Conservation (phyloP, 2,329 filamentous ascomycete species). For the Drechslerella stenobrocha region DNA sequence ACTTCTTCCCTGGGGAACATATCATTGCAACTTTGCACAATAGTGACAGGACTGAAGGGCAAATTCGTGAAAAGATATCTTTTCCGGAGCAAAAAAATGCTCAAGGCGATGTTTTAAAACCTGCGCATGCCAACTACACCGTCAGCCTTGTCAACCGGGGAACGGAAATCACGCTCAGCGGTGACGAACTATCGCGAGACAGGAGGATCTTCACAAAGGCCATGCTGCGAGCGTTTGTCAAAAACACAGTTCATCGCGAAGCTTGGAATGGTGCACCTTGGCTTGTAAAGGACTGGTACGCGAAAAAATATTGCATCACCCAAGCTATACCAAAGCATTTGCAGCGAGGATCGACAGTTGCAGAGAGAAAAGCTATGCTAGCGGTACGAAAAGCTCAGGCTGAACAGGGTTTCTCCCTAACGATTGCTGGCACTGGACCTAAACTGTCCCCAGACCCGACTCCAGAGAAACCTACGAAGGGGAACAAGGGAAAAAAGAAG, state of each 20-base stretch:
- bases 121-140: constrained; percentile 76
- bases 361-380: constrained; percentile 73
- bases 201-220: constrained; percentile 92
- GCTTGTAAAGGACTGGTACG: constrained; percentile 86
- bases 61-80: constrained; percentile 81
- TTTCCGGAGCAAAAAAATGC: constrained; percentile 63
- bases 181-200: constrained; percentile 74
- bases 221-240: constrained; percentile 89
- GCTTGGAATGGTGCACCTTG: constrained; percentile 96
- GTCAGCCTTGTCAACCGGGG: constrained; percentile 72
- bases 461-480: constrained; percentile 17
- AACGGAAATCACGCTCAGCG: constrained; percentile 66
- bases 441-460: constrained; percentile 28
- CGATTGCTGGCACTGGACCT: constrained; percentile 44
- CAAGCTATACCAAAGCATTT: constrained; percentile 82
- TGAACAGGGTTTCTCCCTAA: constrained; percentile 39
- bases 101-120: constrained; percentile 57
- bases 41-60: constrained; percentile 70
- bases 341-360: constrained; percentile 75
- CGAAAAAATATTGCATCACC: constrained; percentile 80
- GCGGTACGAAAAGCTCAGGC: constrained; percentile 65
- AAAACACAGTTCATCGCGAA: constrained; percentile 88
- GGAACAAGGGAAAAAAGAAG: constrained; percentile 36
- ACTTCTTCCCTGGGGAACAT: constrained; percentile 86
- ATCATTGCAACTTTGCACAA: constrained; percentile 73